Evolutionary conservation across 129 eudicot genomes (phyloP), one percentile per base, ranked within the genome.

Genomic region (Flaveria bidentis): DNA sequence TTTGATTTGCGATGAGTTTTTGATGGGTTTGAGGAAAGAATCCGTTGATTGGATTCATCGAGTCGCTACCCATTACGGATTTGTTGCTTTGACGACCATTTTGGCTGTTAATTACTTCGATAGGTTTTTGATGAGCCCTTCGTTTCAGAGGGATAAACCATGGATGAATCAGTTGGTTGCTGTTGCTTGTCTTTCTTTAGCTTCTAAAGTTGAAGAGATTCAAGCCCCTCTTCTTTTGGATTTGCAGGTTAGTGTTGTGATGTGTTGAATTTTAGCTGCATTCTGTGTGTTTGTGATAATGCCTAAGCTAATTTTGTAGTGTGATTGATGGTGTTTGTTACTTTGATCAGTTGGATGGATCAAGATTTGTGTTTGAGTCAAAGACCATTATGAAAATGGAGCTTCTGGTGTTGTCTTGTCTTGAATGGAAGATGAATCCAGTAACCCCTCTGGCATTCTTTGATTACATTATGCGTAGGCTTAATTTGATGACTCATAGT

Each of bases 151-250:
- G 28, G 92, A 89, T 78, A 89, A 89, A 77, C 97, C 93, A 18
- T 94, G 99, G 97, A 87, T 91, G 97, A 83, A 84, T 83, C 97
- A 94, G 61, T 80, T 94, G 71, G 87, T 79, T 77, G 93, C 99
- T 75, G 93, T 91, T 62, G 90, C 97, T 74, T 94, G 93, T 61
- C 90, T 94, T 69, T 87, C 99, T 68, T 47, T 93, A 66, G 98
- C 97, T 91, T 89, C 97, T 49, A 94, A 94, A 77, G 85, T 91
- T 77, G 99, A 94, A 88, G 99, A 94, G 81, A 89, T 88, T 74
- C 93, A 86, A 83, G 90, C 91, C 36, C 99, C 99, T 44, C 89
- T 86, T 71, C 81, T 91, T 2, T 75, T 83, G 72, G 97, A 91
- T 83, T 70, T 94, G 26, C 99, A 94, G 74, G 99, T 94, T 84